Base-by-base conservation (phyloP, 495 filamentous ascomycete species). In the Neurospora sp. region DNA sequence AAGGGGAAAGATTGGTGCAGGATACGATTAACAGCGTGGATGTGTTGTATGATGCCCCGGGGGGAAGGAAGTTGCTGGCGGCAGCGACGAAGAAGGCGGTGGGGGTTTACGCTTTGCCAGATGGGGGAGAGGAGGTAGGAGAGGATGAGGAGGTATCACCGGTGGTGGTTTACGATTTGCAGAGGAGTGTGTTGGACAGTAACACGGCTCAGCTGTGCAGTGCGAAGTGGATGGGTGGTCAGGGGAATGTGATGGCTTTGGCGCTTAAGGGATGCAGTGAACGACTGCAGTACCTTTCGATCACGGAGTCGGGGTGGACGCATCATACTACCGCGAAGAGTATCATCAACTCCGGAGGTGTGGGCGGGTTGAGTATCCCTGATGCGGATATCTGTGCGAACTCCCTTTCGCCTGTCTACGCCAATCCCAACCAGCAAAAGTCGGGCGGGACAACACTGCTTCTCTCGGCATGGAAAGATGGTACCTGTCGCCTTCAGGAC, bases 401-500 rank as follows among this genome's bases (percentile, higher is more conserved):
- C 40, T 80, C 84, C 2, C 74, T 86, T 1, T 77, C 83, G 69
- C 82, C 83, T 0, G 76, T 85, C 1, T 75, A 80, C 70, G 72
- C 74, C 35, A 71, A 75, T 20, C 76, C 76, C 0, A 5, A 48
- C 80, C 18, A 78, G 70, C 4, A 74, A 61, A 31, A 35, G 1
- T 35, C 53, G 2, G 77, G 80, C 8, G 74, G 78, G 2, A 82
- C 79, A 5, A 82, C 76, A 20, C 61, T 82, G 20, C 71, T 86
- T n/a, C 83, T 86, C 27, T 85, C 82, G 61, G 79, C 81, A 3
- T 86, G 85, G 85, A 77, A 82, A 44, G 85, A 85, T 41, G 85
- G 85, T 3, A 85, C 79, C 3, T 76, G 81, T 59, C 80, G 78
- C 40, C 82, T 86, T 12, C 83, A 83, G 72, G 85, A 86, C 53